Evolutionary conservation across 2,329 filamentous ascomycete genomes (phyloP).

Genomic region (Verticillium nonalfalfae): DNA sequence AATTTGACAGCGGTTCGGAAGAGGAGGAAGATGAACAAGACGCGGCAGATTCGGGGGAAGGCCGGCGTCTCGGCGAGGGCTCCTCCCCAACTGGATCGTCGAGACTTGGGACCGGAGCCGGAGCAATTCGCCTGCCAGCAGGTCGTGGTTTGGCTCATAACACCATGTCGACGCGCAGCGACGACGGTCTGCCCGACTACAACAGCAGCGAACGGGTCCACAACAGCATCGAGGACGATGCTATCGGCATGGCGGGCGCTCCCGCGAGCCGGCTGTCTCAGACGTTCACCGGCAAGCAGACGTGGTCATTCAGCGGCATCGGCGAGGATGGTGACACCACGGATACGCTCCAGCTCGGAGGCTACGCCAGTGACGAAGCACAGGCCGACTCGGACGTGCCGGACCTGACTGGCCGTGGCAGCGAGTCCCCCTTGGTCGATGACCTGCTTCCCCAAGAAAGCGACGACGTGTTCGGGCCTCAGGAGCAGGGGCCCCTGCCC

Average conservation of each 20-base stretch:
- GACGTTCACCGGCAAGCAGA: conserved; percentile 16
- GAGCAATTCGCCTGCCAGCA: conserved; percentile 63
- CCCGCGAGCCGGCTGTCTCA: conserved; percentile 22
- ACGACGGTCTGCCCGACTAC: conserved; percentile 17
- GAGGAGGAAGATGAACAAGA: conserved; percentile 40
- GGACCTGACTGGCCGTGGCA: conserved; percentile 21
- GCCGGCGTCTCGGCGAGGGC: conserved; percentile 73
- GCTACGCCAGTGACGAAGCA: conserved; percentile 35
- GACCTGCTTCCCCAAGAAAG: not conserved
- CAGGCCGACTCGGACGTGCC: conserved; percentile 30
- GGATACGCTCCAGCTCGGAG: conserved; percentile 22
- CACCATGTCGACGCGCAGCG: conserved; percentile 18
- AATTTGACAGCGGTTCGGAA: conserved; percentile 46
- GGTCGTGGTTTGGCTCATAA: conserved; percentile 51
- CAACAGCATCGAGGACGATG: conserved; percentile 43
- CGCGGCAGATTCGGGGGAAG: conserved; percentile 62
- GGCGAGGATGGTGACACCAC: conserved; percentile 19
- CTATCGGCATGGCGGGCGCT: conserved; percentile 30
- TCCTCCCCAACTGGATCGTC: conserved; percentile 87
- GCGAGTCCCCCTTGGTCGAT: conserved; percentile 10
- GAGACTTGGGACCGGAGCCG: conserved; percentile 76
- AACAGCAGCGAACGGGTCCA: conserved; percentile 23
- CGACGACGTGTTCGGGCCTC: conserved; percentile 1
- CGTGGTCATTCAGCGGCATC: conserved; percentile 41
- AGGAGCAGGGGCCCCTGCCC: not conserved